These are phyloP conservation scores for Plasmodium malariae DNA, from an alignment of 169 alveolate species.

Conservation along the genomic window DNA sequence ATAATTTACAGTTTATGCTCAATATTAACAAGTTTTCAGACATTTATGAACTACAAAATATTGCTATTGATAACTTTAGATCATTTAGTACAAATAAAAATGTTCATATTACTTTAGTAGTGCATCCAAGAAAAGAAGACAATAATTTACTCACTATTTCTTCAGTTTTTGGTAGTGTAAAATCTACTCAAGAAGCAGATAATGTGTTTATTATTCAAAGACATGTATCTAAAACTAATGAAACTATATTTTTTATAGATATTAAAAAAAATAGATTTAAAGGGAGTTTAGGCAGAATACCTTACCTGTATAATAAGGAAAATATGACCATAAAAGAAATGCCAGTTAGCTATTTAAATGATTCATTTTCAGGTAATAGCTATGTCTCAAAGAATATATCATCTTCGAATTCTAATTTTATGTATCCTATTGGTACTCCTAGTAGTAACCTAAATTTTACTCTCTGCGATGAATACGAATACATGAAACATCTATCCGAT, in stretches of 20 bases:
- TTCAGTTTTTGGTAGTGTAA: slow-evolving; percentile 96
- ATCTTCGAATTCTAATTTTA: background rate
- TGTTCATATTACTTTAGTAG: slow-evolving; percentile 94
- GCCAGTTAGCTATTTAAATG: slow-evolving; percentile 48
- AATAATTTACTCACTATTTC: slow-evolving; percentile 91
- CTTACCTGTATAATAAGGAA: slow-evolving; percentile 72
- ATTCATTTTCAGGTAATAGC: slow-evolving; percentile 6
- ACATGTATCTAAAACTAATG: slow-evolving; percentile 81
- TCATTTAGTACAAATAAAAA: slow-evolving; percentile 92
- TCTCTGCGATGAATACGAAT: slow-evolving; percentile 61
- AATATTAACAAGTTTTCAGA: slow-evolving; percentile 86
- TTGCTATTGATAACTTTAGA: slow-evolving; percentile 92
- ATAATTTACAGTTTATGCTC: slow-evolving; percentile 95
- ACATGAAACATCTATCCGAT: slow-evolving; percentile 63
- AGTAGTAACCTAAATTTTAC: slow-evolving; percentile 24
- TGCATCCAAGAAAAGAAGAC: slow-evolving; percentile 97
- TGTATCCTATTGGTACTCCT: background rate
- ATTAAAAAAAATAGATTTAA: slow-evolving; percentile 94
- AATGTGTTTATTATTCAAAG: slow-evolving; percentile 93
- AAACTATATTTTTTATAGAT: slow-evolving; percentile 84
- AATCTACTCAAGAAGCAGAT: slow-evolving; percentile 97
- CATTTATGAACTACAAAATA: slow-evolving; percentile 93
- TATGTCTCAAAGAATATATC: background rate
- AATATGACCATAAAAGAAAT: slow-evolving; percentile 78
- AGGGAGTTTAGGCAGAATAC: slow-evolving; percentile 93